A percentile compares a stretch with the other conserved stretches of the same genome.
phyloP scores from a whole-genome alignment of 257 asterid species.

The Salvia hispanica region DNA sequence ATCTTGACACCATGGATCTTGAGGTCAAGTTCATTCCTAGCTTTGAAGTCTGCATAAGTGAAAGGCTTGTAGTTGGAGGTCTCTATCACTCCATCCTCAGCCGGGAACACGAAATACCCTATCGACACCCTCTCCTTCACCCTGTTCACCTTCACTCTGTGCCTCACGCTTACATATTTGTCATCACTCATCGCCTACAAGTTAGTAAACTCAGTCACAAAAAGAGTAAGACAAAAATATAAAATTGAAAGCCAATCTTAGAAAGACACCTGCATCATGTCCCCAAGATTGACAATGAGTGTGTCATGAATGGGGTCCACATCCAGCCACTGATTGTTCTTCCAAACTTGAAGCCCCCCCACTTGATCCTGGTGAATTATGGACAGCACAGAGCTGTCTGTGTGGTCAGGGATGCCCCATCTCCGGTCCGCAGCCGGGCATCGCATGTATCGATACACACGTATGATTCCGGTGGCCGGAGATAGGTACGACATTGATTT shows the following conservation, averaged over 20 bases:
- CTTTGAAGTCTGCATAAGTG: conserved; percentile 69
- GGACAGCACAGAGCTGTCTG: conserved; percentile 80
- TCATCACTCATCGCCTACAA: conserved; percentile 76
- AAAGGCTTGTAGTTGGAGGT: conserved; percentile 74
- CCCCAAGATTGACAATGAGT: conserved; percentile 77
- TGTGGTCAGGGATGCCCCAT: conserved; percentile 75
- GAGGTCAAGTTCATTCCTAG: conserved; percentile 58
- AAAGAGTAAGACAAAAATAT: neutral
- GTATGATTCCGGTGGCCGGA: conserved; percentile 52
- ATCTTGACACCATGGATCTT: conserved; percentile 66
- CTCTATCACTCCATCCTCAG: conserved; percentile 59
- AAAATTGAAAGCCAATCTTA: neutral
- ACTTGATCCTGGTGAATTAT: conserved; percentile 80
- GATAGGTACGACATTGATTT: conserved; percentile 52
- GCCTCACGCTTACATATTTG: conserved; percentile 55
- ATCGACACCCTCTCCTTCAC: conserved; percentile 66
- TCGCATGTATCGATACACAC: conserved; percentile 80
- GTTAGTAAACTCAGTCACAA: no score
- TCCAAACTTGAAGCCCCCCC: conserved; percentile 77
- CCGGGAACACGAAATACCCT: conserved; percentile 78
- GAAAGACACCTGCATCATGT: conserved; percentile 70
- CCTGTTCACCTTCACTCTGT: conserved; percentile 69
- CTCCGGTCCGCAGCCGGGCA: conserved; percentile 45
- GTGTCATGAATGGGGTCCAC: conserved; percentile 60
- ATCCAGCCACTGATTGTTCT: conserved; percentile 58